Conservation (phyloP, 2,329 filamentous ascomycete species). For the Trichoderma harzianum region DNA sequence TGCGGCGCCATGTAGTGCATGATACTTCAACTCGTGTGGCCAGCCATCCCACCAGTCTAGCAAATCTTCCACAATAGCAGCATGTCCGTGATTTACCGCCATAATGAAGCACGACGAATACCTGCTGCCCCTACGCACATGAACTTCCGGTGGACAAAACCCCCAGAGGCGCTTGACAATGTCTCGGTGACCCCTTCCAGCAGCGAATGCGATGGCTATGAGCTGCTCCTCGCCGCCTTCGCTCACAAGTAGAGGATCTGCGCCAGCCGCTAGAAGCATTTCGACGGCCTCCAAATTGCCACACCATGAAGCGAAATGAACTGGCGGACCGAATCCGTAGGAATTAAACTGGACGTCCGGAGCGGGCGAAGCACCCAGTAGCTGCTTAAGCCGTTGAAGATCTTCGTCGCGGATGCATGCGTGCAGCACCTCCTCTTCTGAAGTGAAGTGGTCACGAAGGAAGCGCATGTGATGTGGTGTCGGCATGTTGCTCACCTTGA, state of each 20-base stretch:
- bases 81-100: slow-evolving; percentile 20
- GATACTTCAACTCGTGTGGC: slow-evolving; percentile 1
- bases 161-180: slow-evolving; percentile 9
- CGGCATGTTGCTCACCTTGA: neutral
- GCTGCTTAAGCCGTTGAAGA: neutral
- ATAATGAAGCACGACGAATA: slow-evolving; percentile 9
- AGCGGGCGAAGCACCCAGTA: neutral
- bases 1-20: slow-evolving; percentile 19
- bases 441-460: neutral
- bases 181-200: neutral
- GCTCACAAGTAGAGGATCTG: slow-evolving; percentile 4
- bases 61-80: slow-evolving; percentile 20
- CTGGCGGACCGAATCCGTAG: slow-evolving; percentile 15
- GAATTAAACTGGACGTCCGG: slow-evolving; percentile 10
- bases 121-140: neutral
- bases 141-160: neutral
- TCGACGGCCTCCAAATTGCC: slow-evolving; percentile 16
- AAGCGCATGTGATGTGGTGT: neutral
- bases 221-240: neutral
- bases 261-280: slow-evolving; percentile 20
- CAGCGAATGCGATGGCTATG: slow-evolving; percentile 2
- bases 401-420: slow-evolving; percentile 18
- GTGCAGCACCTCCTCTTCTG: slow-evolving; percentile 7
- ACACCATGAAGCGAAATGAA: slow-evolving; percentile 20
- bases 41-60: slow-evolving; percentile 23